Conservation (phyloP, 495 filamentous ascomycete genomes). For the Neurospora sp. region DNA sequence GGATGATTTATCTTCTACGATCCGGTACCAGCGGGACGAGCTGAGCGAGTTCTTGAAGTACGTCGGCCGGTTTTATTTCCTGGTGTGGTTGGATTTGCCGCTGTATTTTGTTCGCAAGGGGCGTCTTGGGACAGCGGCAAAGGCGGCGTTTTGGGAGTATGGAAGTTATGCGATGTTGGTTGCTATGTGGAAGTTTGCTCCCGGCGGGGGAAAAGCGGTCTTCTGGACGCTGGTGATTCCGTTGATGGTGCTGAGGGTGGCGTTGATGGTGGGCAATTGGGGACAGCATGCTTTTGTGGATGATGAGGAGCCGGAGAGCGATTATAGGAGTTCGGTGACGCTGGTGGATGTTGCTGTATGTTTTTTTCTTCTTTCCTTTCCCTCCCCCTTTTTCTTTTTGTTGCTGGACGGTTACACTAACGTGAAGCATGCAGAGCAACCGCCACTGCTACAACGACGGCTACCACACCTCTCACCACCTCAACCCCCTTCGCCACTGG, state of each 20-base stretch:
- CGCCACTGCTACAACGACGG: slow-evolving; percentile 71
- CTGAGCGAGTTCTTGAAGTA: slow-evolving; percentile 55
- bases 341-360: slow-evolving; percentile 61
- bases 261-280: slow-evolving; percentile 71
- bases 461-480: slow-evolving; percentile 70
- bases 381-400: background rate
- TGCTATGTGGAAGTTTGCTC: background rate
- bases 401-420: background rate
- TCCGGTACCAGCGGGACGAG: slow-evolving; percentile 66
- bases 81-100: slow-evolving; percentile 67
- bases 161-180: slow-evolving; percentile 29
- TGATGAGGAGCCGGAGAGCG: slow-evolving; percentile 56
- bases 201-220: slow-evolving; percentile 12
- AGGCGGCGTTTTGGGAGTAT: slow-evolving; percentile 47
- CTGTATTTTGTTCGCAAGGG: slow-evolving; percentile 56
- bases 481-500: slow-evolving; percentile 68
- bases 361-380: slow-evolving; percentile 8
- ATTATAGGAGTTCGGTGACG: slow-evolving; percentile 57
- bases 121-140: slow-evolving; percentile 34
- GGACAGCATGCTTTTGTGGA: slow-evolving; percentile 71
- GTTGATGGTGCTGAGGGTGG: slow-evolving; percentile 49
- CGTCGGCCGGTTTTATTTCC: slow-evolving; percentile 57
- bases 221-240: slow-evolving; percentile 50
- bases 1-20: slow-evolving; percentile 62
- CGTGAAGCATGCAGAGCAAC: slow-evolving; percentile 43